Evolutionary conservation across 768 basidiomycete genomes (phyloP).

Genomic region (Termitomyces heimii): DNA sequence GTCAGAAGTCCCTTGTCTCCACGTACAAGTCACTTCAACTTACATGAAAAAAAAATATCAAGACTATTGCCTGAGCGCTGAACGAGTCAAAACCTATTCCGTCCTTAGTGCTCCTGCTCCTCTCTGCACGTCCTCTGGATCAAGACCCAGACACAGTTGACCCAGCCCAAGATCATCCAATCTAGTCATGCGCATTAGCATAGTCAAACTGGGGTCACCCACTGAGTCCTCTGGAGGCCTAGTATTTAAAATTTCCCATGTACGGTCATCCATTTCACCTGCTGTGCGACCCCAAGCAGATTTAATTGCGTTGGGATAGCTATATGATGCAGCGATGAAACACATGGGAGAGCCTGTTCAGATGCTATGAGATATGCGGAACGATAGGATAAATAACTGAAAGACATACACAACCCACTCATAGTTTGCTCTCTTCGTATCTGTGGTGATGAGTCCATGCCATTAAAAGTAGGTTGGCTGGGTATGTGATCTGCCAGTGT

Average conservation of each 20-base stretch:
- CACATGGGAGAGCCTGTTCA: constrained; percentile 66
- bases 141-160: constrained; percentile 46
- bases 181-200: constrained; percentile 74
- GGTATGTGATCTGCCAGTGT: constrained; percentile 47
- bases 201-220: constrained; percentile 37
- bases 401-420: constrained; percentile 68
- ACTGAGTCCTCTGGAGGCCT: constrained; percentile 29
- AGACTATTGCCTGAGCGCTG: background rate
- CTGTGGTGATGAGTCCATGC: constrained; percentile 26
- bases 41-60: background rate
- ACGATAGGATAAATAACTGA: background rate
- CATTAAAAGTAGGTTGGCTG: constrained; percentile 16
- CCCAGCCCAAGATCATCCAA: constrained; percentile 68
- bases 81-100: background rate
- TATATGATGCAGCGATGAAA: constrained; percentile 67
- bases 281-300: constrained; percentile 63
- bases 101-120: background rate
- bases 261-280: constrained; percentile 61
- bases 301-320: constrained; percentile 57
- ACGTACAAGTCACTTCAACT: background rate
- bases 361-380: background rate
- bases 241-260: constrained; percentile 58
- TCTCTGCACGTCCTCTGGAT: constrained; percentile 7
- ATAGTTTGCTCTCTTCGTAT: constrained; percentile 59
- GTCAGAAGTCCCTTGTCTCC: background rate